Evolutionary conservation across 2,329 filamentous ascomycete species (phyloP).

Genomic region (Microsporum canis): DNA sequence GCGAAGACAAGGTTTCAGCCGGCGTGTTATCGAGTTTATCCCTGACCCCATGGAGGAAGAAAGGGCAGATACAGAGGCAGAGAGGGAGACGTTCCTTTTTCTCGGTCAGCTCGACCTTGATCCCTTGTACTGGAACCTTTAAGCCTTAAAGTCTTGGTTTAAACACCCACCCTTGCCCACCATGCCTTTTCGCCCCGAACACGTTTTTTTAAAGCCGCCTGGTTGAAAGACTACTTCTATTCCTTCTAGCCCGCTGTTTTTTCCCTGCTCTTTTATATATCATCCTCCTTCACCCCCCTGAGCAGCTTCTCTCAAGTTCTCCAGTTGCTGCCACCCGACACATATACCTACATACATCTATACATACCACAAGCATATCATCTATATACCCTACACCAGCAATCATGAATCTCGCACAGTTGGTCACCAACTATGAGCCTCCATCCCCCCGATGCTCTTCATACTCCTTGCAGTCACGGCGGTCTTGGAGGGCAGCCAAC

Average conservation of each 20-base stretch:
- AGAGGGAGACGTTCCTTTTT: not conserved
- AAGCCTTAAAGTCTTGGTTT: constrained; percentile 1
- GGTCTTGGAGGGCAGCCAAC: not conserved
- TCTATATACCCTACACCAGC: not conserved
- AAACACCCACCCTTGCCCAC: constrained; percentile 3
- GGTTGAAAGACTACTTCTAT: not conserved
- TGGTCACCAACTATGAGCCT: constrained; percentile 8
- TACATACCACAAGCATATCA: not conserved
- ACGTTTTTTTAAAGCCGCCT: constrained; percentile 3
- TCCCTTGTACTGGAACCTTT: constrained; percentile 7
- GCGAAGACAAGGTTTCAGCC: not conserved
- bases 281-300: not conserved
- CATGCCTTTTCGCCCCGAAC: not conserved
- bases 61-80: not conserved
- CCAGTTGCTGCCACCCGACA: not conserved
- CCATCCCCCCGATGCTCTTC: not conserved
- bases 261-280: not conserved
- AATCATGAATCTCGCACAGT: constrained; percentile 12
- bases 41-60: not conserved
- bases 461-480: constrained; percentile 2
- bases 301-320: not conserved
- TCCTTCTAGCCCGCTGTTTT: not conserved
- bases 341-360: not conserved
- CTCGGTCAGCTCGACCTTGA: constrained; percentile 5
- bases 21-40: not conserved